These are phyloP conservation scores for Cutaneotrichosporon daszewskae DNA, from an alignment of 1,284 basidiomycete genomes.

Conservation along the genomic window DNA sequence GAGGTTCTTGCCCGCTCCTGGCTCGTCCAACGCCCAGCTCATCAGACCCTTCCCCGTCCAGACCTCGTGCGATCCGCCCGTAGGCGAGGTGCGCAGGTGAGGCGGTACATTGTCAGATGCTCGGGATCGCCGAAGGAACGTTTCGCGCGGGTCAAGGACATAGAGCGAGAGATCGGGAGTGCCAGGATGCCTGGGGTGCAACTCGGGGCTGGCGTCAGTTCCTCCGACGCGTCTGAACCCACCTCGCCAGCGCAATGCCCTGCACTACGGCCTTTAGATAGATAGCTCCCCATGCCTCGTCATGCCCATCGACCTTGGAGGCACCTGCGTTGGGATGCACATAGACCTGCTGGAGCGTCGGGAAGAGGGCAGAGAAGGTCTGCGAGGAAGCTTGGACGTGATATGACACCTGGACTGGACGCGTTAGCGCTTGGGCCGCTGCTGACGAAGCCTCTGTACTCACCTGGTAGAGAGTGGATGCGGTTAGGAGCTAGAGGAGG, in stretches of 20 bases:
- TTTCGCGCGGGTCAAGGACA: conserved; percentile 43
- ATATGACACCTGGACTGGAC: conserved; percentile 38
- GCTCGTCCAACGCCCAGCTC: conserved; percentile 38
- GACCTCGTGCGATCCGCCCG: conserved; percentile 22
- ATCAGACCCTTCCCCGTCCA: conserved; percentile 44
- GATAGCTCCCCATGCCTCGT: conserved; percentile 42
- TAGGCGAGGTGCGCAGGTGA: conserved; percentile 14
- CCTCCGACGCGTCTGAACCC: conserved; percentile 6
- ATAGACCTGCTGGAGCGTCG: conserved; percentile 38
- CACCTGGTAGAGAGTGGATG: conserved; percentile 42
- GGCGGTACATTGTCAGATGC: conserved; percentile 13
- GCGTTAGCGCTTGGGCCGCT: background rate
- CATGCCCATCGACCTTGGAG: conserved; percentile 16
- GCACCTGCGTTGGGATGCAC: conserved; percentile 33
- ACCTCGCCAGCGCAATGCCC: conserved; percentile 43
- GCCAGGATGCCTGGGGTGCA: conserved; percentile 27
- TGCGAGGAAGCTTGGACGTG: conserved; percentile 35
- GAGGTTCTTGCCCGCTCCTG: conserved; percentile 38
- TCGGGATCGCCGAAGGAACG: conserved; percentile 33
- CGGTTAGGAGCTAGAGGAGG: conserved; percentile 31
- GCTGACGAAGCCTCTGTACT: conserved; percentile 2
- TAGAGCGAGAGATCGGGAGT: conserved; percentile 40
- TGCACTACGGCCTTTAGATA: conserved; percentile 42
- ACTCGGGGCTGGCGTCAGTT: conserved; percentile 33
- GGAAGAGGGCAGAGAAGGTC: conserved; percentile 34